Evolutionary conservation across 345 rosid species (phyloP).

Genomic region (Rhodamnia argentea): DNA sequence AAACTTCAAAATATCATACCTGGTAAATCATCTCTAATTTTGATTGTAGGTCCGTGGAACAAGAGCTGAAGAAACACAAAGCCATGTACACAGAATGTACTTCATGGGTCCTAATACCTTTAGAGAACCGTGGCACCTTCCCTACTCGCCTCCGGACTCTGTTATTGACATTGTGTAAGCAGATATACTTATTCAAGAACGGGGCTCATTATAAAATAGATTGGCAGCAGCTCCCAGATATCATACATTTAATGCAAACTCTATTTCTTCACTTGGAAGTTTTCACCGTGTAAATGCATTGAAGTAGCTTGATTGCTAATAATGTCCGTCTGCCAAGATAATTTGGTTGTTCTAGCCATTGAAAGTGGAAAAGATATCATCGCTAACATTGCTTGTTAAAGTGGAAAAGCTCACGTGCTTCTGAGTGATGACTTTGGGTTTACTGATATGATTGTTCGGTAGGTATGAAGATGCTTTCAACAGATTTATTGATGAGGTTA

Average conservation of each 20-base stretch:
- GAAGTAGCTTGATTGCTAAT: neutral
- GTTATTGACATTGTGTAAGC: constrained; percentile 94
- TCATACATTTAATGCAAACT: neutral
- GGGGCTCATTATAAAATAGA: neutral
- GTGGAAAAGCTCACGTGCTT: neutral
- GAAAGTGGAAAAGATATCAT: neutral
- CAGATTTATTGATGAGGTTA: constrained; percentile 90
- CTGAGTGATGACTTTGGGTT: neutral
- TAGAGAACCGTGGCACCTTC: constrained; percentile 99
- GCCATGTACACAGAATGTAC: constrained; percentile 90
- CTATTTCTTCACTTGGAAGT: neutral
- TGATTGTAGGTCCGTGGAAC: constrained; percentile 69
- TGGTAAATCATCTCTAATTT: constrained; percentile 6
- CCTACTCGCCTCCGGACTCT: constrained; percentile 83
- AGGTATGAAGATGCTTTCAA: constrained; percentile 99
- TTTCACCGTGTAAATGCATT: neutral
- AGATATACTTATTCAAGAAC: neutral
- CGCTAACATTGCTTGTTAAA: neutral
- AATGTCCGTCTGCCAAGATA: neutral
- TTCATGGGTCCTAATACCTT: constrained; percentile 97
- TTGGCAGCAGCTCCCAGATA: neutral
- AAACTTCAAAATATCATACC: neutral
- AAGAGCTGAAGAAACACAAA: constrained; percentile 89
- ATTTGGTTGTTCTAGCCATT: neutral
- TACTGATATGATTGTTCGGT: neutral